These are phyloP conservation scores for Plasmodium malariae DNA, from an alignment of 169 alveolate genomes.

Conservation along the genomic window DNA sequence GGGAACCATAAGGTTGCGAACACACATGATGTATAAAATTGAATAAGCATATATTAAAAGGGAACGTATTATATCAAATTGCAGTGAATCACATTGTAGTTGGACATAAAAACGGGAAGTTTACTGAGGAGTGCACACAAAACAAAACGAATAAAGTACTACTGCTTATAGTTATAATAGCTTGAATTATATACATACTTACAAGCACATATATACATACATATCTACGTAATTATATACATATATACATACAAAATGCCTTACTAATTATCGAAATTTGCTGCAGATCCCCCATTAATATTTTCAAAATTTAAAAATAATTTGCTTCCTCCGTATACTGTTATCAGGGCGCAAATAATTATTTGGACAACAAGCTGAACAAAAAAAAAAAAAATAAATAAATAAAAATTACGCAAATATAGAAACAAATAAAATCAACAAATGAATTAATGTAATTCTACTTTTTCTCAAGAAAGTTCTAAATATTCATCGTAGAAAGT, in stretches of 20 bases:
- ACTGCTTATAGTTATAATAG: no score
- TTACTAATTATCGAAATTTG: conserved; percentile 44
- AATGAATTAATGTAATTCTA: no score
- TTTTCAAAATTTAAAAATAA: conserved; percentile 34
- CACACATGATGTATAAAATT: neutral
- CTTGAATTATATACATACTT: no score
- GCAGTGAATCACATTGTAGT: no score
- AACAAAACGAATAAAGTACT: no score
- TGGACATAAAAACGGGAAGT: no score
- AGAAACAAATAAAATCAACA: neutral
- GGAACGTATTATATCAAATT: no score
- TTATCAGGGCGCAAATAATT: conserved; percentile 47
- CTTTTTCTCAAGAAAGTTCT: neutral
- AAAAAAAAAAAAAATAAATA: neutral
- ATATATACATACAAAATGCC: no score
- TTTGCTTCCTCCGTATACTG: conserved; percentile 71
- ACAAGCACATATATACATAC: no score
- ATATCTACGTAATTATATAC: no score
- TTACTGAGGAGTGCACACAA: no score
- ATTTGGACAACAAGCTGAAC: conserved; percentile 49
- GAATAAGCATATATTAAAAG: neutral
- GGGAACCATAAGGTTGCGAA: no score
- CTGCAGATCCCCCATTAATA: neutral
- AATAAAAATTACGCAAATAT: neutral
- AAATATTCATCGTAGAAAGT: neutral